A percentile compares a stretch with the other conserved stretches of the same genome.
Evolutionary conservation across 192 early-diverging fungal species (phyloP).

Genomic region (Coemansia sp.): DNA sequence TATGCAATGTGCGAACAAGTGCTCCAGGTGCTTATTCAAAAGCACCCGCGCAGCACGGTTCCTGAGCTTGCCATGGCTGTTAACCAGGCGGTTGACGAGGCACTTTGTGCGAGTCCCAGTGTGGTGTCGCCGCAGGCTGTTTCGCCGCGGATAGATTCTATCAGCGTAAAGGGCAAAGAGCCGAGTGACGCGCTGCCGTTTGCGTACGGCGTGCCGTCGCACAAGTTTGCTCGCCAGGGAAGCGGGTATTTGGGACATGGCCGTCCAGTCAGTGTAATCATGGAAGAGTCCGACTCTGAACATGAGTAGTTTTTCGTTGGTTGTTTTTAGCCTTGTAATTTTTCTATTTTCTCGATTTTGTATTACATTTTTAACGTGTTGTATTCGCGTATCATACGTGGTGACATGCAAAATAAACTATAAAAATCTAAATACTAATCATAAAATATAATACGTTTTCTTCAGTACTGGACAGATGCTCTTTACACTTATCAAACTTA

Average conservation of each 20-base stretch:
- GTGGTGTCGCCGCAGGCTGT: background rate
- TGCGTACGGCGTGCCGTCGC: background rate
- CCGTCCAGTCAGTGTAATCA: constrained; percentile 39
- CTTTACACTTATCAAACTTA: no score
- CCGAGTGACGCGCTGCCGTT: background rate
- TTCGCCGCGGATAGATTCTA: background rate
- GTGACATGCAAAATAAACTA: no score
- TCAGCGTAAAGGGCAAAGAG: background rate
- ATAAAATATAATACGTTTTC: no score
- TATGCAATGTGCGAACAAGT: constrained; percentile 37
- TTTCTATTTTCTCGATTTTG: background rate
- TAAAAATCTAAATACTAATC: no score
- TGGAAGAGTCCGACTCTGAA: constrained; percentile 44
- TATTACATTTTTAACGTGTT: background rate
- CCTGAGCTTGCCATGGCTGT: constrained; percentile 45
- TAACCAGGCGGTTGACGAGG: constrained; percentile 25
- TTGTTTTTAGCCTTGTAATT: background rate
- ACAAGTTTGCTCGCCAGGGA: constrained; percentile 4
- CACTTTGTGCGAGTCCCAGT: constrained; percentile 5
- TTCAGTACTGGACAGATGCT: no score
- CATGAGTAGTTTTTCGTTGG: background rate
- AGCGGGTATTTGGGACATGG: constrained; percentile 19
- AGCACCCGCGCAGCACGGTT: constrained; percentile 25
- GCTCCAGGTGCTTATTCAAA: constrained; percentile 27
- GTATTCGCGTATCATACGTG: background rate